These are phyloP conservation scores for Chernovozyma aurita DNA, from an alignment of 1,139 yeast species.

Conservation along the genomic window DNA sequence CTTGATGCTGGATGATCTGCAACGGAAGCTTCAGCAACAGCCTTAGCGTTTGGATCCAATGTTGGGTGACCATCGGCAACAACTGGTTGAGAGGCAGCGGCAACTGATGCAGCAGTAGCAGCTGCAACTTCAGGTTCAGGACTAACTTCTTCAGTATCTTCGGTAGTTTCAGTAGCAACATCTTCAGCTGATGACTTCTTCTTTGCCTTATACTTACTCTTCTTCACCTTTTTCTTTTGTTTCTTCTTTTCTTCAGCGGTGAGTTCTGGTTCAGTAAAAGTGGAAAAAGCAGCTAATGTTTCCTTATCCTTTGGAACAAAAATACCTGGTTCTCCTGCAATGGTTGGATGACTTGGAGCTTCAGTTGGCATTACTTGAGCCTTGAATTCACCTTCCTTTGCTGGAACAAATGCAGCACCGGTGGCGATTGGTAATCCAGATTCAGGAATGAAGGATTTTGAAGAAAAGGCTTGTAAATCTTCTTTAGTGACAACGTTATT, in stretches of 20 bases:
- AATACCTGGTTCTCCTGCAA: constrained; percentile 59
- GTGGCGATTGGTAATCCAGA: constrained; percentile 39
- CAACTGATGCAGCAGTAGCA: constrained; percentile 24
- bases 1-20: constrained; percentile 8
- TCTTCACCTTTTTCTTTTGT: constrained; percentile 46
- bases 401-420: constrained; percentile 10
- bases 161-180: constrained; percentile 13
- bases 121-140: constrained; percentile 47
- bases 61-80: constrained; percentile 9
- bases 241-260: constrained; percentile 40
- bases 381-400: constrained; percentile 20
- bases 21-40: constrained; percentile 6
- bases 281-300: constrained; percentile 35
- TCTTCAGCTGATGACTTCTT: constrained; percentile 45
- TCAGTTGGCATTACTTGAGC: constrained; percentile 55
- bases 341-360: constrained; percentile 42
- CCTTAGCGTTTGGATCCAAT: constrained; percentile 6
- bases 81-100: constrained; percentile 7
- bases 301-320: constrained; percentile 37
- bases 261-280: constrained; percentile 37
- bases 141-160: constrained; percentile 13
- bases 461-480: constrained; percentile 31
- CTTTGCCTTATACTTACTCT: constrained; percentile 42
- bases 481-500: constrained; percentile 52
- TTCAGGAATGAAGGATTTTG: constrained; percentile 46